Evolutionary conservation across 2,329 filamentous ascomycete genomes (phyloP), one percentile per base, ranked within the genome.

Genomic region (Rasamsonia emersonii): DNA sequence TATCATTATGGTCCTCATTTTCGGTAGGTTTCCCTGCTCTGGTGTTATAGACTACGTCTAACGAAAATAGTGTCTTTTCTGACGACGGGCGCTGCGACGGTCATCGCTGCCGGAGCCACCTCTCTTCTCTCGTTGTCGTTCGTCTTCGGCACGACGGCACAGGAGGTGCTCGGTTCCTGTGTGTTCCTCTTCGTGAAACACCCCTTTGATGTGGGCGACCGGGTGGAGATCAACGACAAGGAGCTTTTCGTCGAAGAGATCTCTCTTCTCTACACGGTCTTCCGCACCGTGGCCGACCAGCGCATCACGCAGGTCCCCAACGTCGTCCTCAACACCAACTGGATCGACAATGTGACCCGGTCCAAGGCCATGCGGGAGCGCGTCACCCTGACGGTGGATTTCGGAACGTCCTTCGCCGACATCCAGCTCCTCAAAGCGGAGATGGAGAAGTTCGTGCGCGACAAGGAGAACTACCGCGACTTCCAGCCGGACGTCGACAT

Each of bases 151-250:
- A 81, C 82, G 35, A 95, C 88, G 2, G 80, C 82, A 3, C 88
- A 95, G 60, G 91, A 98, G 59, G 82, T 98, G 42, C 75, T 98
- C n/a, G 89, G 89, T 50, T 95, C 88, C 21, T 96, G 89, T 66
- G 94, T 98, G 51, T 98, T 98, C 67, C 67, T 98, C 1, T 98
- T 98, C 50, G 86, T 96, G 67, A 98, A 98, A 68, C 91, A 98
- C 56, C 89, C 91, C 0, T 96, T 83, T 56, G 91, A 98, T 54
- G 86, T 96, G 14, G 88, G 89, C 39, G 91, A 98, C 56, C 80
- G 91, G 16, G 84, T 96, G 25, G 86, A 95, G 48, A 82, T 96
- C 42, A 64, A 56, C 32, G 57, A 57, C 9, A 71, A 79, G 43
- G 71, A 77, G 46, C 77, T 93, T 45, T 70, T 86, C 4, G 91